phyloP scores from a whole-genome alignment of 306 rosid genomes.

The Coriaria nepalensis region DNA sequence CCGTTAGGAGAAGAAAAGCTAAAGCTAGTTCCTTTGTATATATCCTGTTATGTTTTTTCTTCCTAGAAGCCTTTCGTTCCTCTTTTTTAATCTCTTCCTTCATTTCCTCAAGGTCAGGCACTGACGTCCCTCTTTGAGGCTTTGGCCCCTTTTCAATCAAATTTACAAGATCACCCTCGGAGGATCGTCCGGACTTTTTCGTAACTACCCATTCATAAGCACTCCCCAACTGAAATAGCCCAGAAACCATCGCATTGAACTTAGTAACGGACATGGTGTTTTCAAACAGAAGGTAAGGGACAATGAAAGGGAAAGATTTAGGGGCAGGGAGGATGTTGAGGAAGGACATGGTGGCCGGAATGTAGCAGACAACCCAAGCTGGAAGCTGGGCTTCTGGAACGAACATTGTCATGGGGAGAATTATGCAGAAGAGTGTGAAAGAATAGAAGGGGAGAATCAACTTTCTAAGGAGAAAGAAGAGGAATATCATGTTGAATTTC shows the following conservation, averaged over 20 bases:
- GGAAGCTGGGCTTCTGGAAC: conserved; percentile 80
- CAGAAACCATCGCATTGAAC: conserved; percentile 90
- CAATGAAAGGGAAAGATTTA: conserved; percentile 83
- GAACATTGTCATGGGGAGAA: conserved; percentile 93
- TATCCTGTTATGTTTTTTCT: conserved; percentile 68
- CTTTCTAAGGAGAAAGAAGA: conserved; percentile 81
- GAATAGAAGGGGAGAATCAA: conserved; percentile 83
- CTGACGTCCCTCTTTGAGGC: conserved; percentile 50
- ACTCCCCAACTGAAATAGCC: conserved; percentile 80
- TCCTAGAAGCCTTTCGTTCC: conserved; percentile 28
- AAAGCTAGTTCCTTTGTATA: conserved; percentile 70
- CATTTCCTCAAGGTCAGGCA: conserved; percentile 46
- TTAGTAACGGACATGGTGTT: conserved; percentile 92
- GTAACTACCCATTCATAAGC: conserved; percentile 96
- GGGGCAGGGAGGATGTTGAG: conserved; percentile 88
- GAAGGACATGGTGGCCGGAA: conserved; percentile 81
- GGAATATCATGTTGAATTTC: conserved; percentile 83
- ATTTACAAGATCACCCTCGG: conserved; percentile 67
- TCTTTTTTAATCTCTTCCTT: conserved; percentile 48
- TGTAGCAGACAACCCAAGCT: conserved; percentile 79
- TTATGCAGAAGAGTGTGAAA: conserved; percentile 76
- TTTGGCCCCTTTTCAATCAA: conserved; percentile 47
- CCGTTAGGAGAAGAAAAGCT: conserved; percentile 76
- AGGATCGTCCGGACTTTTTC: conserved; percentile 85
- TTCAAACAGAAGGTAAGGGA: conserved; percentile 88